A percentile compares a stretch with the other conserved stretches of the same genome.
These are phyloP conservation scores for Colletotrichum musae DNA, from an alignment of 2,329 filamentous ascomycete species.

Conservation along the genomic window DNA sequence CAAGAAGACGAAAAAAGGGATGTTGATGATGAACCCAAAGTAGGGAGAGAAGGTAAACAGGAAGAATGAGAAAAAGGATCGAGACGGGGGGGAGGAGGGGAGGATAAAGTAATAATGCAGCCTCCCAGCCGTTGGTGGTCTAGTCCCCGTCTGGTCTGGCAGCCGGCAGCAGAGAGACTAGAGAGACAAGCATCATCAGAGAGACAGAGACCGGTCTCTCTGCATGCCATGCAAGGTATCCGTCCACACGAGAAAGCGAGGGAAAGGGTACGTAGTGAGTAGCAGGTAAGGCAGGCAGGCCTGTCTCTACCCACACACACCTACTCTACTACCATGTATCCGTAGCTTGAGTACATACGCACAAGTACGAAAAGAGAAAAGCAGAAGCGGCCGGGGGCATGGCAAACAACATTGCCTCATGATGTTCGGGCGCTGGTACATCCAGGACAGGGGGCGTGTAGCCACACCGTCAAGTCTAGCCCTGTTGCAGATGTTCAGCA, in stretches of 20 bases:
- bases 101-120: slow-evolving; percentile 49
- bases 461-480: slow-evolving; percentile 55
- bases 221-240: neutral
- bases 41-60: slow-evolving; percentile 48
- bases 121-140: slow-evolving; percentile 38
- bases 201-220: too few species aligned
- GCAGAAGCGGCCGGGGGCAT: slow-evolving; percentile 36
- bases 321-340: too few species aligned
- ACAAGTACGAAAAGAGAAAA: slow-evolving; percentile 27
- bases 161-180: slow-evolving; percentile 13
- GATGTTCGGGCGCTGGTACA: slow-evolving; percentile 51
- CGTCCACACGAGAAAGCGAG: slow-evolving; percentile 5
- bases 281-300: slow-evolving; percentile 11
- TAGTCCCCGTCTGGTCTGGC: slow-evolving; percentile 25
- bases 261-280: slow-evolving; percentile 5
- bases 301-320: slow-evolving; percentile 17
- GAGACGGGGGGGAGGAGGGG: slow-evolving; percentile 38
- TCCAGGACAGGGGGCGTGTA: slow-evolving; percentile 52
- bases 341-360: slow-evolving; percentile 4
- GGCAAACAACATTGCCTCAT: slow-evolving; percentile 45
- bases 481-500: slow-evolving; percentile 55
- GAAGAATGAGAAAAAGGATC: slow-evolving; percentile 40
- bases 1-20: slow-evolving; percentile 57
- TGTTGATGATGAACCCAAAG: slow-evolving; percentile 45
- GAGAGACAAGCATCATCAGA: slow-evolving; percentile 40